Percentiles rank a stretch among this genome's conserved stretches.
phyloP scores from a whole-genome alignment of 2,329 filamentous ascomycete genomes.

The Calonectria leucothoes region DNA sequence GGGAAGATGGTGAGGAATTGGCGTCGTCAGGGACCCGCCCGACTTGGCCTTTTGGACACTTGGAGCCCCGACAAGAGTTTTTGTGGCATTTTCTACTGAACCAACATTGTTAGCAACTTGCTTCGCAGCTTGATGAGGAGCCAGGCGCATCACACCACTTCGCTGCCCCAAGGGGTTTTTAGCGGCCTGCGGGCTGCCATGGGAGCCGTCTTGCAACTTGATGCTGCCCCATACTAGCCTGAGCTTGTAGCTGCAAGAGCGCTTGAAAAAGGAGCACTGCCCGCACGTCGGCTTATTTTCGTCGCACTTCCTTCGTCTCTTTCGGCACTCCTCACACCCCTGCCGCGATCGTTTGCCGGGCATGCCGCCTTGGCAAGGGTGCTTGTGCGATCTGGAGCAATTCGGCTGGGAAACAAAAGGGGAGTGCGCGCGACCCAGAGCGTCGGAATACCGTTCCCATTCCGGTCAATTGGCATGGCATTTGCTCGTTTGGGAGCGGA shows the following conservation, averaged over 20 bases:
- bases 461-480: conserved; percentile 7
- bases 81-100: neutral
- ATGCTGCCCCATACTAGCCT: conserved; percentile 38
- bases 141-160: neutral
- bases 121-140: neutral
- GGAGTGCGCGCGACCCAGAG: neutral
- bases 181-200: neutral
- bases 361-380: conserved; percentile 26
- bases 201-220: neutral
- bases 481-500: conserved; percentile 3
- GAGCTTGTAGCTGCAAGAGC: conserved; percentile 39
- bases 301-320: conserved; percentile 43
- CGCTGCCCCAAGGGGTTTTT: neutral
- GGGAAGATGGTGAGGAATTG: conserved; percentile 33
- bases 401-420: neutral
- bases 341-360: conserved; percentile 38
- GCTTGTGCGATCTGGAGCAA: neutral
- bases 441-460: neutral
- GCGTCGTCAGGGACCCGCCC: neutral
- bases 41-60: neutral
- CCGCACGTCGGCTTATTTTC: conserved; percentile 41
- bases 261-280: conserved; percentile 29
- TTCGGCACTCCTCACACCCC: conserved; percentile 45
- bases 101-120: conserved; percentile 11
- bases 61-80: neutral